Percentiles rank a stretch among this genome's conserved stretches.
Conservation (phyloP, 2,329 filamentous ascomycete species). For the Ascochyta lentis region DNA sequence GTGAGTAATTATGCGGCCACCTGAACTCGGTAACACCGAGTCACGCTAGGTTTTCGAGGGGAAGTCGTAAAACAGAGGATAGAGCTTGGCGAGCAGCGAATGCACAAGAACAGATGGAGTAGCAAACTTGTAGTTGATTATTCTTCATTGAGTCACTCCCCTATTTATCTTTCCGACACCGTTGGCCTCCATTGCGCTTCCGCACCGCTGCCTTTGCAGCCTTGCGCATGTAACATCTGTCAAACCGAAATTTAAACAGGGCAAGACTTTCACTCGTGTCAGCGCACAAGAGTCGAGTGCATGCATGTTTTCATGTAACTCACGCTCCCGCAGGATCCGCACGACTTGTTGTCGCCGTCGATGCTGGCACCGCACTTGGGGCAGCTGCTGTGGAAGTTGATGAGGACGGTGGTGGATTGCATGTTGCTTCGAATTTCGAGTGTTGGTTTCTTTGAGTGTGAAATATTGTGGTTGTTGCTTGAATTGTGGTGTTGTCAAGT, state of each 20-base stretch:
- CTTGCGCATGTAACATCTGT: neutral
- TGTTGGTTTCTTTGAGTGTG: neutral
- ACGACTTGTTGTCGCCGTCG: slow-evolving; percentile 43
- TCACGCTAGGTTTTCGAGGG: too few species aligned
- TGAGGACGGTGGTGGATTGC: slow-evolving; percentile 35
- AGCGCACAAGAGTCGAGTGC: neutral
- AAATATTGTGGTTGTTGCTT: neutral
- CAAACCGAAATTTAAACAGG: neutral
- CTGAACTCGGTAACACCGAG: too few species aligned
- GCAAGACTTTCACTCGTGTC: slow-evolving; percentile 6
- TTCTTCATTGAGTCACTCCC: too few species aligned
- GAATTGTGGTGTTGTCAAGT: slow-evolving; percentile 8
- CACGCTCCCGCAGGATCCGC: slow-evolving; percentile 49
- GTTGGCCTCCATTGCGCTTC: neutral
- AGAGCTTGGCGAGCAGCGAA: too few species aligned
- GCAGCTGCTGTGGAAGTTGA: slow-evolving; percentile 45
- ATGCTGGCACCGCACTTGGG: slow-evolving; percentile 49
- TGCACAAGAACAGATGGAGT: too few species aligned
- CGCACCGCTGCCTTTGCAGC: neutral
- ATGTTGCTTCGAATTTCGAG: slow-evolving; percentile 24
- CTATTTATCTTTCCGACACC: too few species aligned
- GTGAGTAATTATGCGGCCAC: too few species aligned
- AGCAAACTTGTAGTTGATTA: too few species aligned
- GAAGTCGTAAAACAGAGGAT: too few species aligned
- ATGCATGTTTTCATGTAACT: slow-evolving; percentile 12